Conservation (phyloP, 495 filamentous ascomycete genomes). For the Thozetella sp. region DNA sequence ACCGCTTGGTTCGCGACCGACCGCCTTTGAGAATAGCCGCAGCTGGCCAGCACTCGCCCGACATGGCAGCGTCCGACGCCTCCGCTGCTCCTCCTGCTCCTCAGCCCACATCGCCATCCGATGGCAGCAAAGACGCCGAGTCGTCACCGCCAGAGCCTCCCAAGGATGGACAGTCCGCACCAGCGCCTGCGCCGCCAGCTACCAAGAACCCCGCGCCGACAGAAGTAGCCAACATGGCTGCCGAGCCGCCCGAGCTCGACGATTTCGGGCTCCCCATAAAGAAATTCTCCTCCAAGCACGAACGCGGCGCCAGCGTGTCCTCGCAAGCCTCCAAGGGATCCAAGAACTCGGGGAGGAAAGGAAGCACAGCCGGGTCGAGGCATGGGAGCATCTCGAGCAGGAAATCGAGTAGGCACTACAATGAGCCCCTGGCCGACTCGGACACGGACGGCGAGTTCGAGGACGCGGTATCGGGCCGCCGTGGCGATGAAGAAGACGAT, state of each 20-base stretch:
- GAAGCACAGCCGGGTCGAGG: neutral
- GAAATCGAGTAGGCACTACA: neutral
- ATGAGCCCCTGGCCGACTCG: conserved; percentile 6
- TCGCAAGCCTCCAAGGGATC: neutral
- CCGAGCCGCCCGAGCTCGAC: conserved; percentile 44
- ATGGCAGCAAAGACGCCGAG: neutral
- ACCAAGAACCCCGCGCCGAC: neutral
- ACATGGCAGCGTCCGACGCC: neutral
- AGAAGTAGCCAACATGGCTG: conserved; percentile 23
- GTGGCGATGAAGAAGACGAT: conserved; percentile 16
- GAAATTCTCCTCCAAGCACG: conserved; percentile 21
- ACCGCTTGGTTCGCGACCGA: neutral
- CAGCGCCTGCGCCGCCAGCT: neutral
- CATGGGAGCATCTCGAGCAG: neutral
- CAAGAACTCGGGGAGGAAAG: conserved; percentile 9
- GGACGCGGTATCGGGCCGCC: conserved; percentile 35
- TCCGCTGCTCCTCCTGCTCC: neutral
- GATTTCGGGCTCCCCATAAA: conserved; percentile 58
- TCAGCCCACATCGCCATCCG: neutral
- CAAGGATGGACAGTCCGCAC: neutral
- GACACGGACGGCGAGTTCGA: conserved; percentile 34
- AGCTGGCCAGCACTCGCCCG: neutral
- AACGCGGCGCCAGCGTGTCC: conserved; percentile 4
- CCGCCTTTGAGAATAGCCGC: neutral
- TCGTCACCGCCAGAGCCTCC: neutral